phyloP scores from a whole-genome alignment of 768 basidiomycete genomes.

The Psilocybe azurescens region DNA sequence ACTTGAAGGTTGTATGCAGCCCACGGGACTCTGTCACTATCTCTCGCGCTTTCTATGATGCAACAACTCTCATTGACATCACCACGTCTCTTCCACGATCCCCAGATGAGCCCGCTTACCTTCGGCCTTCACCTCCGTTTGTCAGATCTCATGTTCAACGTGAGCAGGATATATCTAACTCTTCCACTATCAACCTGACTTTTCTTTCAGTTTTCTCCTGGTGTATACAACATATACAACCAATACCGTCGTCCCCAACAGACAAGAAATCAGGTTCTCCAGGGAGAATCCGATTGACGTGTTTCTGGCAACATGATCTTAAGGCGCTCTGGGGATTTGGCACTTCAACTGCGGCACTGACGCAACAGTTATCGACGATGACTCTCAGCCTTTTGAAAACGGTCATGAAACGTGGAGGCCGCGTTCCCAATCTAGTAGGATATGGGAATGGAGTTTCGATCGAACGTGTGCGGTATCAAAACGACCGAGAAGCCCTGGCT shows the following conservation, averaged over 20 bases:
- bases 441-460: conserved; percentile 86
- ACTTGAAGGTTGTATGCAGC: conserved; percentile 42
- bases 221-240: conserved; percentile 81
- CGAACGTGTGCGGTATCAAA: conserved; percentile 79
- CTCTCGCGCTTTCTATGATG: conserved; percentile 81
- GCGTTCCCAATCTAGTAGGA: conserved; percentile 75
- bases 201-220: conserved; percentile 76
- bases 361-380: conserved; percentile 88
- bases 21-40: conserved; percentile 96
- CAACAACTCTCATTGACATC: conserved; percentile 85
- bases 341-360: conserved; percentile 58
- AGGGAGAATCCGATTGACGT: conserved; percentile 75
- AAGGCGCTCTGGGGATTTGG: conserved; percentile 86
- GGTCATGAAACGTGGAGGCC: conserved; percentile 75
- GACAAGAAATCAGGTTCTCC: conserved; percentile 37
- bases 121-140: conserved; percentile 90
- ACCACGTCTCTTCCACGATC: conserved; percentile 95
- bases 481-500: conserved; percentile 81
- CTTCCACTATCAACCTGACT: conserved; percentile 19
- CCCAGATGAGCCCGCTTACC: conserved; percentile 86
- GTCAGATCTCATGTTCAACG: conserved; percentile 86
- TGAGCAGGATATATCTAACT: conserved; percentile 32
- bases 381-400: conserved; percentile 80
- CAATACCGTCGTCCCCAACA: conserved; percentile 35
- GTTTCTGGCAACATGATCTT: conserved; percentile 96